Base-by-base conservation (phyloP, 2,329 filamentous ascomycete genomes). In the Cadophora malorum region DNA sequence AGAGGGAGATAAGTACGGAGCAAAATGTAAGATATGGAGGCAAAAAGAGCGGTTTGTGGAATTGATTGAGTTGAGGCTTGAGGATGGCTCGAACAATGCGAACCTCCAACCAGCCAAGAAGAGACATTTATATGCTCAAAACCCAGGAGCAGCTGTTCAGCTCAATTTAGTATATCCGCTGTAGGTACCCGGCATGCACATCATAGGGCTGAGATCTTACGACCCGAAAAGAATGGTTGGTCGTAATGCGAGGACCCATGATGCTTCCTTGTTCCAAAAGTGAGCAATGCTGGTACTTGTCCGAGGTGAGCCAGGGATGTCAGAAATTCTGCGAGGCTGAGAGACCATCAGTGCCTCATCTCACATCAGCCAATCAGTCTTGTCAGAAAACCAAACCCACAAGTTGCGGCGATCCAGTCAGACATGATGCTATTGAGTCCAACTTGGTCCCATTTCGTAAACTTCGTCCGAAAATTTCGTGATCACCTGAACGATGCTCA, bases 281-380 rank as follows among this genome's bases (percentile, higher is more conserved):
- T 31, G 10, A 23, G n/a, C 23, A 25, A 8, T 9, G 12, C 9
- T 58, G 19, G 19, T 25, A 4, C 55, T 3, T 38, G 41, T 41
- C 16, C 25, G 2, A 61, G 16, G 1, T 47, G 4, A 14, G 23
- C 33, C 10, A 45, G 56, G 23, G 38, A 10, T 47, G 38, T 47
- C 58, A 47, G 38, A 21, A n/a, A 12, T n/a, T n/a, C 21, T 21
- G 56, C n/a, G 35, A 61, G 58, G 58, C 23, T 61, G 38, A 47
- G 35, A 58, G n/a, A 38, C 19, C n/a, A n/a, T 19, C 31, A 58
- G 3, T 61, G 16, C 21, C 41, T 31, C 35, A 61, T 61, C 58
- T 61, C 58, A 61, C 58, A 45, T 61, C 58, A 61, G 35, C 58
- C 38, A 61, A 61, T 61, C 58, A 47, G 21, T 47, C 23, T 25